Percentiles rank a stretch among this genome's conserved stretches.
Evolutionary conservation across 192 early-diverging fungal genomes (phyloP).

Genomic region (Backusella westeae): DNA sequence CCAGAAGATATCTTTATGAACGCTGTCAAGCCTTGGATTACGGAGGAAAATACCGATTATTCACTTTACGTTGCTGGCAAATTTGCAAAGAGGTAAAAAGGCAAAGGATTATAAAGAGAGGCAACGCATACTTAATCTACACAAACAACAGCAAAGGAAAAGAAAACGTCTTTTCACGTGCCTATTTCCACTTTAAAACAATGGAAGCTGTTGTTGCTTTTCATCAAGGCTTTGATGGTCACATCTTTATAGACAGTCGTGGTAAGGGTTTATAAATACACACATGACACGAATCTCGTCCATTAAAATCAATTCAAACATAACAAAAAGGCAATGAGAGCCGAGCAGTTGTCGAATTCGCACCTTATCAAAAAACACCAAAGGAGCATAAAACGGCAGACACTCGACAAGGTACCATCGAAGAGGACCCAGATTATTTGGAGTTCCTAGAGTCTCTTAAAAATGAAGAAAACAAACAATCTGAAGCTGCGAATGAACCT

Average conservation of each 20-base stretch:
- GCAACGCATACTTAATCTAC: not conserved
- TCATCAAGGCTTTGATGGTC: slow-evolving; percentile 73
- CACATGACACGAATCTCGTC: not conserved
- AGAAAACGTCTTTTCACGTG: slow-evolving; percentile 64
- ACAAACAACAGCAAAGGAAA: slow-evolving; percentile 62
- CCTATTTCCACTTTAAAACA: slow-evolving; percentile 72
- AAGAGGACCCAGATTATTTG: slow-evolving; percentile 75
- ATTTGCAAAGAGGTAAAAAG: slow-evolving; percentile 65
- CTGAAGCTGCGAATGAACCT: slow-evolving; percentile 40
- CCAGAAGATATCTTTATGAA: slow-evolving; percentile 69
- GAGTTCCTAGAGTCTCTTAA: slow-evolving; percentile 73
- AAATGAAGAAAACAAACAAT: slow-evolving; percentile 33
- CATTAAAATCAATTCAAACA: not conserved
- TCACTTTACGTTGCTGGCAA: slow-evolving; percentile 65
- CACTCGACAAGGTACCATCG: slow-evolving; percentile 73
- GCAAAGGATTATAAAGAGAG: not conserved
- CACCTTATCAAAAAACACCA: slow-evolving; percentile 72
- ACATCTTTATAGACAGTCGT: slow-evolving; percentile 67
- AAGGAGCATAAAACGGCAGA: slow-evolving; percentile 63
- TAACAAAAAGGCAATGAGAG: slow-evolving; percentile 57
- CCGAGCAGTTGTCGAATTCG: slow-evolving; percentile 77
- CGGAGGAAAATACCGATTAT: slow-evolving; percentile 47
- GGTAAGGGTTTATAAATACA: slow-evolving; percentile 33
- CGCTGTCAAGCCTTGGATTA: slow-evolving; percentile 56
- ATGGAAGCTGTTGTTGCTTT: slow-evolving; percentile 70